Conservation (phyloP, 2,329 filamentous ascomycete genomes). For the Cercospora sp. region DNA sequence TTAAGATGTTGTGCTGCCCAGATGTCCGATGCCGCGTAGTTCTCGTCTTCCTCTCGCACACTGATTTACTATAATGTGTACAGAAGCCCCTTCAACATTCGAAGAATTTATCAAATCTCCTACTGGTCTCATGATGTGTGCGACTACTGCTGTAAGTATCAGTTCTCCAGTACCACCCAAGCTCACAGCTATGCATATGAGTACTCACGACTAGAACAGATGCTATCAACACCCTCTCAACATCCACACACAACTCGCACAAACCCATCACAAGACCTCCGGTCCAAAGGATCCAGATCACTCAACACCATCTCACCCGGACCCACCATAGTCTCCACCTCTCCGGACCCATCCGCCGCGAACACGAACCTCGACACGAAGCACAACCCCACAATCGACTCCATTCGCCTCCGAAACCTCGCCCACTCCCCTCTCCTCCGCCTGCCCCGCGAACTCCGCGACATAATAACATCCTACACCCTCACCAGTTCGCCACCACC, state of each 20-base stretch:
- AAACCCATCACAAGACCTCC: not conserved
- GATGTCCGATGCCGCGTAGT: not conserved
- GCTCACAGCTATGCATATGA: not conserved
- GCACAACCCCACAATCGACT: not conserved
- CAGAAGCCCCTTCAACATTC: not conserved
- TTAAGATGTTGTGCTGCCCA: not conserved
- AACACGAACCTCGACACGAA: not conserved
- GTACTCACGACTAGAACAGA: not conserved
- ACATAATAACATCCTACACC: constrained; percentile 12
- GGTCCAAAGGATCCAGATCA: not conserved
- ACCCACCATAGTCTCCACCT: not conserved
- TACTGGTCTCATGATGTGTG: not conserved
- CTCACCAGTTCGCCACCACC: not conserved
- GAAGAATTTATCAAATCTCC: not conserved
- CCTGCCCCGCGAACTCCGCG: constrained; percentile 18
- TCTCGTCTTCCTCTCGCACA: not conserved
- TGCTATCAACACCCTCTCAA: not conserved
- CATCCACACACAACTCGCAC: not conserved
- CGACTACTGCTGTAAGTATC: not conserved
- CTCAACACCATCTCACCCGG: not conserved
- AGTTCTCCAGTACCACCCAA: not conserved
- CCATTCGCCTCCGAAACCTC: constrained; percentile 9
- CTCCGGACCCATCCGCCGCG: not conserved
- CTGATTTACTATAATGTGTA: not conserved
- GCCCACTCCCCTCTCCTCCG: constrained; percentile 12